Evolutionary conservation across 306 rosid species (phyloP), one percentile per base, ranked within the genome.

Genomic region (Gillenia trifoliata): DNA sequence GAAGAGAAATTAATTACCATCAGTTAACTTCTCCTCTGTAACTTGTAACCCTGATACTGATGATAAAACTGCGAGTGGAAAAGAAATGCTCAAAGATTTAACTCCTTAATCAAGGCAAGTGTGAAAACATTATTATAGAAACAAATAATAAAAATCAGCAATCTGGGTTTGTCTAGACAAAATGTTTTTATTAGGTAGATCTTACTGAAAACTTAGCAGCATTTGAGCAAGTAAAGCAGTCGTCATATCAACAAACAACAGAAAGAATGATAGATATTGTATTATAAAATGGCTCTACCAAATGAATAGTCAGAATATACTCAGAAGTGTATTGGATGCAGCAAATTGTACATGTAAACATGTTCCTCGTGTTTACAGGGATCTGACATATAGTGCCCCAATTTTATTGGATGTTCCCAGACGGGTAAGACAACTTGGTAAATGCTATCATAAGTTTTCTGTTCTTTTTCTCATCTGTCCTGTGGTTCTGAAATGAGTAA

Each of bases 31-130:
- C 15, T 45, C 77, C 71, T 85, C 93, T 40, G 87, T 87, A 56
- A 88, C 89, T 81, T 88, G 78, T 57, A 89, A 59, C 67, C 96
- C 97, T n/a, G 96, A 88, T 69, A 89, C 90, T 22, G 97, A 81
- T 47, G 97, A 82, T 34, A 92, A 88, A 83, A 92, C 97, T 92
- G 92, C 87, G 79, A 45, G 73, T 64, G 26, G 68, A 82, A 64
- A 34, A 50, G 19, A 70, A 68, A 61, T 33, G 43, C 15, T 17
- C 57, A 63, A 36, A 50, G 31, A n/a, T 19, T 22, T 64, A 60
- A 52, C 12, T 50, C 59, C 56, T 43, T 59, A 73, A 79, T 30
- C 52, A 38, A 79, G 23, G 59, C 38, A 59, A 79, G 30, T 26
- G 30, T 16, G 3, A 55, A 13, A 56, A 16, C 6, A 8, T 54